A percentile compares a stretch with the other conserved stretches of the same genome.
These are phyloP conservation scores for Cyclotella sp. DNA, from an alignment of 108 stramenopile genomes.

Conservation along the genomic window DNA sequence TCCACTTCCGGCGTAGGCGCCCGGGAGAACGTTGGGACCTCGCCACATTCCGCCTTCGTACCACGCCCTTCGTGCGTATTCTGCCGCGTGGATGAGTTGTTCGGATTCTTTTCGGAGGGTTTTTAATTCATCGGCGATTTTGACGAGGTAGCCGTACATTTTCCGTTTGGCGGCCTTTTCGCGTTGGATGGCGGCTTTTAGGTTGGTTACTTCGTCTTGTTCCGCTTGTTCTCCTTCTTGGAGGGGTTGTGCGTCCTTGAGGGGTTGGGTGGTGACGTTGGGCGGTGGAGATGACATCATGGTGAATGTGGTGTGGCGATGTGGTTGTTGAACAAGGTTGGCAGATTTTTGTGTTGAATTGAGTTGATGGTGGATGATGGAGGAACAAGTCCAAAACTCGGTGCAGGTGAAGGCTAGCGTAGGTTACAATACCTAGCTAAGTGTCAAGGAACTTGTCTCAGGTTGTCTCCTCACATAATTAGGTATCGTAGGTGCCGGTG, in stretches of 20 bases:
- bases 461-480: too few relatives aligned
- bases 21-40: conserved; percentile 23
- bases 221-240: background rate
- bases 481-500: too few relatives aligned
- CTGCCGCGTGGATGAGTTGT: conserved; percentile 50
- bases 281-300: background rate
- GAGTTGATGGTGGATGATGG: too few relatives aligned
- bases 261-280: background rate
- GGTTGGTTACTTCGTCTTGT: conserved; percentile 28
- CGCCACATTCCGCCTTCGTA: conserved; percentile 88
- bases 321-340: too few relatives aligned
- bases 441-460: too few relatives aligned
- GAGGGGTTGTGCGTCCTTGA: background rate
- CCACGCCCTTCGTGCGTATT: conserved; percentile 73
- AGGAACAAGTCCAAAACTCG: too few relatives aligned
- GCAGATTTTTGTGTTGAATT: too few relatives aligned
- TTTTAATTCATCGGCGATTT: conserved; percentile 79
- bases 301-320: background rate
- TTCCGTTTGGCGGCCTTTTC: conserved; percentile 85
- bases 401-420: too few relatives aligned
- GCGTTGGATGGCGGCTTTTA: conserved; percentile 32
- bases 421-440: too few relatives aligned
- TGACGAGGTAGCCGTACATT: conserved; percentile 76
- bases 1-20: conserved; percentile 8
- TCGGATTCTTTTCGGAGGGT: conserved; percentile 39